Evolutionary conservation across 2,329 filamentous ascomycete genomes (phyloP).

Genomic region (Xylariaceae sp.): DNA sequence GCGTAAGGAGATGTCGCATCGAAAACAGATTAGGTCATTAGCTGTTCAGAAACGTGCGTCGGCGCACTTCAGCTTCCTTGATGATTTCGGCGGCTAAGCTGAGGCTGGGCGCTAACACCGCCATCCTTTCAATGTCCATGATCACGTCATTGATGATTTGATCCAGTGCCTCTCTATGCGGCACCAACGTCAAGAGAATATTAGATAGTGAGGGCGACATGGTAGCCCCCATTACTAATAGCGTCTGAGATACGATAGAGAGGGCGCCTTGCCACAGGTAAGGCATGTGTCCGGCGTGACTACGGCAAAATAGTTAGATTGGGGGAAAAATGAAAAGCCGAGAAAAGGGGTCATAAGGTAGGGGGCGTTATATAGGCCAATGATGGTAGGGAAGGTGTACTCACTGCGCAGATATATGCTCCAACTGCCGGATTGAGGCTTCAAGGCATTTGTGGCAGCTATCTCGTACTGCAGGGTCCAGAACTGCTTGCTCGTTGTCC

Average conservation of each 20-base stretch:
- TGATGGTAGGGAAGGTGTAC: conserved; percentile 40
- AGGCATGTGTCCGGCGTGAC: conserved; percentile 81
- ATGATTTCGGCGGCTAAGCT: conserved; percentile 80
- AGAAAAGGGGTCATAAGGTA: conserved; percentile 29
- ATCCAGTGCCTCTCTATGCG: conserved; percentile 68
- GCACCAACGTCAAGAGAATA: conserved; percentile 64
- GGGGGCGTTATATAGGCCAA: conserved; percentile 22
- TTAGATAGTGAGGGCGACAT: conserved; percentile 76
- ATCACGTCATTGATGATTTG: conserved; percentile 80
- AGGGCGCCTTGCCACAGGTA: conserved; percentile 87
- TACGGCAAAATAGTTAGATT: conserved; percentile 51
- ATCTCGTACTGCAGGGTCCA: conserved; percentile 75
- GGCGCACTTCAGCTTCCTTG: conserved; percentile 75
- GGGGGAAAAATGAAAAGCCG: conserved; percentile 30
- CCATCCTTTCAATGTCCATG: conserved; percentile 75
- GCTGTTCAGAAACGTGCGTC: conserved; percentile 65
- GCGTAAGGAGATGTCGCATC: conserved; percentile 20
- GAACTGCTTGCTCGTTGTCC: conserved; percentile 74
- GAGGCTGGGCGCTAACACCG: conserved; percentile 76
- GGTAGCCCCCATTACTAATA: conserved; percentile 83
- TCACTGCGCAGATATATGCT: conserved; percentile 79
- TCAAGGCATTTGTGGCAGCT: conserved; percentile 83
- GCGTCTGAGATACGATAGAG: conserved; percentile 80
- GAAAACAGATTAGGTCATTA: conserved; percentile 41
- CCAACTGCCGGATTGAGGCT: conserved; percentile 78